Evolutionary conservation across 495 filamentous ascomycete genomes (phyloP).

Genomic region (Venustampulla echinocandica): DNA sequence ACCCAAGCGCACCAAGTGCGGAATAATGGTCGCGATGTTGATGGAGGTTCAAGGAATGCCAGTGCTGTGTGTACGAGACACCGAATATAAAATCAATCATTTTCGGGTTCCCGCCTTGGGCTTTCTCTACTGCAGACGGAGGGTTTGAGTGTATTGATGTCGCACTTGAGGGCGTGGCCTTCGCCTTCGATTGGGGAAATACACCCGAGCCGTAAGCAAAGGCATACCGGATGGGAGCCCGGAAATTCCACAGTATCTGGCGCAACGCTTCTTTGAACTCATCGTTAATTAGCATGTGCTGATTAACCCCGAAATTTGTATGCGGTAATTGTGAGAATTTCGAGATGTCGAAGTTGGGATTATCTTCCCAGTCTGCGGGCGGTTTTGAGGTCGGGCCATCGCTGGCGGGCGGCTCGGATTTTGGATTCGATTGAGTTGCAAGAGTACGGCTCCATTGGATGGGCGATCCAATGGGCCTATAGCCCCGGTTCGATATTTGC

Average conservation of each 20-base stretch:
- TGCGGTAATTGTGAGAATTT: slow-evolving; percentile 82
- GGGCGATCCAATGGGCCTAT: too few species aligned
- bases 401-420: background rate
- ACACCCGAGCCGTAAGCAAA: slow-evolving; percentile 97
- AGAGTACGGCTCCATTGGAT: background rate
- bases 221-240: slow-evolving; percentile 87
- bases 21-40: slow-evolving; percentile 94
- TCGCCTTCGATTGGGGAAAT: slow-evolving; percentile 65
- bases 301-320: slow-evolving; percentile 85
- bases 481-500: background rate
- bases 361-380: slow-evolving; percentile 60
- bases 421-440: background rate
- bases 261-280: slow-evolving; percentile 88
- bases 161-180: slow-evolving; percentile 11
- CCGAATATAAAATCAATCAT: slow-evolving; percentile 99
- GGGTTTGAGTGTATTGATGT: slow-evolving; percentile 66
- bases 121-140: slow-evolving; percentile 64
- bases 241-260: slow-evolving; percentile 85
- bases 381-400: slow-evolving; percentile 1
- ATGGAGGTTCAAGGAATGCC: slow-evolving; percentile 83
- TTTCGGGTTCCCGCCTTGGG: slow-evolving; percentile 78
- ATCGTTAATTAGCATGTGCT: slow-evolving; percentile 87
- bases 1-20: slow-evolving; percentile 72
- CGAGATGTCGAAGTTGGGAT: slow-evolving; percentile 64
- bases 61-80: slow-evolving; percentile 90